Evolutionary conservation across 352 stramenopile species (phyloP), one percentile per base, ranked within the genome.

Genomic region (Pythium dissotocum): DNA sequence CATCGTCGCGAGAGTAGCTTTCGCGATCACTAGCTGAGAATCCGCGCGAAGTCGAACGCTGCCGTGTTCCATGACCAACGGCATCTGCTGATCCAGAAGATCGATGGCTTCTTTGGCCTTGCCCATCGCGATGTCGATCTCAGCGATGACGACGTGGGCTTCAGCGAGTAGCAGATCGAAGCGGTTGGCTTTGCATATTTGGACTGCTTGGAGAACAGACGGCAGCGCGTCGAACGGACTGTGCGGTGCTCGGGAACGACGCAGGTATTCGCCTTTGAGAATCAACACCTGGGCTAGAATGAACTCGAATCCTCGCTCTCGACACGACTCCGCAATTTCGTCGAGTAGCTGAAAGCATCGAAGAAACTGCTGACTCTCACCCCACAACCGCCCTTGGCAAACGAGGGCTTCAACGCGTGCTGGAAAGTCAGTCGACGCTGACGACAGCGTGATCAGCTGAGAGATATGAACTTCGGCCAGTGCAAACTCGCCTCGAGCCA

Each of bases 1-100:
- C 18, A 53, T 57, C 33, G 76, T 36, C 3, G 76, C 76, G 28
- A 93, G 58, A 44, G 70, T 72, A 6, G 69, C 77, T 44, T 90
- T 93, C 0, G 81, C 83, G 26, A 92, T 63, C 35, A 91, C 36
- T 0, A 92, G 66, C 33, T 88, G 68, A 6, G 77, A 80, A 40
- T 92, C 77, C 10, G 77, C 83, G 18, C 81, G 82, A 13, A 91
- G 21, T 60, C 82, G 58, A 35, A 90, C 68, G 32, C 69, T 78
- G 18, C 83, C 83, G 59, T 91, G 76, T 42, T 93, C 83, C 65
- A 87, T 83, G n/a, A 88, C 75, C 14, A 91, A 33, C 14, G 79
- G 62, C 82, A 91, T 91, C 51, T 91, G 79, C 21, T 83, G 69
- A 8, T 81, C 71, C 14, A 93, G 62, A 16, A 93, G 64, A 24